These are phyloP conservation scores for Candida alai DNA, from an alignment of 805 yeast species.

Conservation along the genomic window DNA sequence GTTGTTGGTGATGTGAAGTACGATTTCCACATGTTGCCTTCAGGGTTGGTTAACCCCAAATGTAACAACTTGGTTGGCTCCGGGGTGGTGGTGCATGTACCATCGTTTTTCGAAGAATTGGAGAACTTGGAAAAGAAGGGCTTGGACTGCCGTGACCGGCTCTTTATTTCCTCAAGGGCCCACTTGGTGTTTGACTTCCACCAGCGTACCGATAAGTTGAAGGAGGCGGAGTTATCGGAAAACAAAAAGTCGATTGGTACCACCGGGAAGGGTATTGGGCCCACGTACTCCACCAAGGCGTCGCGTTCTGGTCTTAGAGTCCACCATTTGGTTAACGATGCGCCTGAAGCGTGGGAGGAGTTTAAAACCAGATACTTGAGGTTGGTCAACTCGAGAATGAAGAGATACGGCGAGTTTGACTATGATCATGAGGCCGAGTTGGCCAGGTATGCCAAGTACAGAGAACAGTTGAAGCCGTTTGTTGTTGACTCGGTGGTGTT, in stretches of 20 bases:
- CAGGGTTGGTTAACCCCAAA: slow-evolving; percentile 93
- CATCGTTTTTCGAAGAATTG: slow-evolving; percentile 87
- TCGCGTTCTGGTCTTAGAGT: slow-evolving; percentile 95
- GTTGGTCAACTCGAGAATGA: slow-evolving; percentile 73
- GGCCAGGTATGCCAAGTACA: slow-evolving; percentile 67
- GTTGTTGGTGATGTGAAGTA: slow-evolving; percentile 85
- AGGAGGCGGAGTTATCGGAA: slow-evolving; percentile 82
- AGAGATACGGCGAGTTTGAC: slow-evolving; percentile 91
- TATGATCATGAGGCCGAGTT: slow-evolving; percentile 81
- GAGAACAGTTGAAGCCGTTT: slow-evolving; percentile 75
- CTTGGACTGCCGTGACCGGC: slow-evolving; percentile 65
- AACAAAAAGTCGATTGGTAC: slow-evolving; percentile 91
- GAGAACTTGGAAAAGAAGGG: slow-evolving; percentile 80
- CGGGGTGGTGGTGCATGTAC: slow-evolving; percentile 95
- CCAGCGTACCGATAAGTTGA: slow-evolving; percentile 91
- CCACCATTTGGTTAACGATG: slow-evolving; percentile 88
- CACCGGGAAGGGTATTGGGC: slow-evolving; percentile 98
- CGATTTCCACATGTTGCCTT: slow-evolving; percentile 98
- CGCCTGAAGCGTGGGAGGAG: slow-evolving; percentile 90
- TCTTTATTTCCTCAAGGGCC: slow-evolving; percentile 89
- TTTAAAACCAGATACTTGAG: slow-evolving; percentile 76
- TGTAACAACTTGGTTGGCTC: slow-evolving; percentile 89
- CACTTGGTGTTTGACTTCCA: slow-evolving; percentile 97
- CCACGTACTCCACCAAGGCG: slow-evolving; percentile 95
- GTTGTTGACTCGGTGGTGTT: slow-evolving; percentile 90